Base-by-base conservation (phyloP, 2,329 filamentous ascomycete genomes). In the Endoconidiophora laricicola region DNA sequence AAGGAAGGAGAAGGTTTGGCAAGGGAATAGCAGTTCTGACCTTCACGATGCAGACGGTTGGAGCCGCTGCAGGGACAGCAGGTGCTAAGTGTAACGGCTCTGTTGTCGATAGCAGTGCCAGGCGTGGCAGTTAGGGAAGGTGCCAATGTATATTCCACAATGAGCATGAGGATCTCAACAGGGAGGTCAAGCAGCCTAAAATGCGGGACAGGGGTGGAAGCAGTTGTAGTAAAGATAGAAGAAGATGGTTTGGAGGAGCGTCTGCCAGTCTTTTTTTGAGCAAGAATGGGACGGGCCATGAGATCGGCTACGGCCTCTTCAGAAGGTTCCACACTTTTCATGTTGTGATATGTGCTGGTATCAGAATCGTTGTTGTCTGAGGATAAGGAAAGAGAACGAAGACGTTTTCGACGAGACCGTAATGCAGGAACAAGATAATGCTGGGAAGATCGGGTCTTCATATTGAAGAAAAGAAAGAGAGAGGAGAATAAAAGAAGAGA, bases 71-170 rank as follows among this genome's bases (percentile, higher is more conserved):
- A 54, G 16, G 63, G 50, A 4, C 60, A 54, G 18, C 63, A 59
- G 5, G 67, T 64, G 49, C 58, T 55, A 23, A 63, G 57, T 4
- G 60, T 59, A 23, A 66, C 50, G 56, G 66, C 55, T 20, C 66
- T 23, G 20, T 37, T 37, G 4, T 41, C 20, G 22, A 23, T n/a
- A 37, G 29, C 9, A 12, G 29, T 3, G 7, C 12, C 29, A 33
- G 7, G 12, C 3, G 38, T 41, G 14, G n/a, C 1, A 12, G 38
- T 14, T 41, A 7, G 14, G 14, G 38, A 41, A 9, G 7, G 29
- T 12, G 22, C 6, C 7, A 53, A 43, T 7, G 43, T 20, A 36
- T 52, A 46, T 49, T 52, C 50, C 24, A 49, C 16, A 37, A 52
- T 49, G 6, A 49, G 36, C 6, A 46, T 29, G 24, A 53, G 43